Evolutionary conservation across 169 alveolate genomes (phyloP), one percentile per base, ranked within the genome.

Genomic region (Neospora caninum): DNA sequence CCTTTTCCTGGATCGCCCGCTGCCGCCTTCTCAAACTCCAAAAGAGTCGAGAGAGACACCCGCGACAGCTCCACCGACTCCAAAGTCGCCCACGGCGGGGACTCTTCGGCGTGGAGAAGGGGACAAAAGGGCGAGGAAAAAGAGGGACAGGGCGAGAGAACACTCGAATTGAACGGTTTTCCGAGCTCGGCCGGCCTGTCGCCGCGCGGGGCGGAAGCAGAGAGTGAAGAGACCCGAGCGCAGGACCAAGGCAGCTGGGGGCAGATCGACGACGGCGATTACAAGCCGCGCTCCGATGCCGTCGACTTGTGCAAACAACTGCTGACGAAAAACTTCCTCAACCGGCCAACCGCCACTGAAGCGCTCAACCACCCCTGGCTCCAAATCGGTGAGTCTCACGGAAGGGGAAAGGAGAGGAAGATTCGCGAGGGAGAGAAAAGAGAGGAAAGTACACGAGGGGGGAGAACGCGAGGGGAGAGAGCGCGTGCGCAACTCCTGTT

Each of bases 291-390:
- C 27, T 13, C 89, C 36, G 67, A 16, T 4, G 89, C 89, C 41
- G 89, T 82, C 27, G 89, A 82, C 34, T 67, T 82, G 36, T 82
- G 89, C 89, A 82, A 82, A 29, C 53, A 10, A 20, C 67, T 82
- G 53, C 67, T 82, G 38, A 22, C n/a, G 89, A 82, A 82, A 31
- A 82, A 82, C 25, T 82, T 82, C 89, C 67, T 82, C 41, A 0
- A 38, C 53, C 29, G 89, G 25, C 89, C 89, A 9, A 82, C 89
- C 38, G 89, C 89, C n/a, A 82, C 89, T 4, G 69, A 82, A 49
- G 89, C 89, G 4, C 89, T 82, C 22, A 29, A 18, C 69, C 89
- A 82, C 38, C 89, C 67, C 69, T 82, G 89, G 89, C 64, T 82
- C 41, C 89, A 80, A 25, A 9, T 2, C 27, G 88, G 88, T 80